These are phyloP conservation scores for Nicotiana attenuata DNA, from an alignment of 257 asterid genomes.

Conservation along the genomic window DNA sequence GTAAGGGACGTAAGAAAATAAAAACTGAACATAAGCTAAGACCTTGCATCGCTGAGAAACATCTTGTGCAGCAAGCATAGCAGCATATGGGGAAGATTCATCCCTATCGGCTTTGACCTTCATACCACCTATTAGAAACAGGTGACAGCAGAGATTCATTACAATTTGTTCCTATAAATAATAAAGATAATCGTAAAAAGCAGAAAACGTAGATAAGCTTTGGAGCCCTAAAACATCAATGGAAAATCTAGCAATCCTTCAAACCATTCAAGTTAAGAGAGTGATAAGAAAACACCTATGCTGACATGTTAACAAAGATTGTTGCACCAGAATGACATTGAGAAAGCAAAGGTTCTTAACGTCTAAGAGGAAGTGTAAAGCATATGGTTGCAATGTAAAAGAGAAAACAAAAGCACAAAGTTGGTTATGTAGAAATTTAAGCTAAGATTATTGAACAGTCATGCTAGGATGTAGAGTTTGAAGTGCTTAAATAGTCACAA, in stretches of 20 bases:
- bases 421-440: background rate
- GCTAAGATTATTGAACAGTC: background rate
- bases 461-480: background rate
- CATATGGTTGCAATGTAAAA: background rate
- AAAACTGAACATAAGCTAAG: background rate
- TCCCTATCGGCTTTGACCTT: constrained; percentile 10
- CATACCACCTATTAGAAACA: constrained; percentile 5
- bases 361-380: background rate
- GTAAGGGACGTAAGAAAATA: background rate
- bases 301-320: background rate
- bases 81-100: constrained; percentile 11
- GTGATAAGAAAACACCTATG: too few relatives aligned
- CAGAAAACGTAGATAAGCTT: background rate
- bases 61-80: constrained; percentile 12
- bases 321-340: background rate
- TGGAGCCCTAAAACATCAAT: background rate
- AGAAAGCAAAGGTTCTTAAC: background rate
- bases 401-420: background rate
- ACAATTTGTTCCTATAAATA: background rate
- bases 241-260: background rate
- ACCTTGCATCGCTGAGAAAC: constrained; percentile 10
- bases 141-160: background rate
- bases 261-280: background rate
- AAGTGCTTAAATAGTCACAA: background rate
- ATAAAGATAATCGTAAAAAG: background rate